Percentiles rank a stretch among this genome's conserved stretches.
Conservation (phyloP, 495 filamentous ascomycete species). For the Neurospora tetraspora region DNA sequence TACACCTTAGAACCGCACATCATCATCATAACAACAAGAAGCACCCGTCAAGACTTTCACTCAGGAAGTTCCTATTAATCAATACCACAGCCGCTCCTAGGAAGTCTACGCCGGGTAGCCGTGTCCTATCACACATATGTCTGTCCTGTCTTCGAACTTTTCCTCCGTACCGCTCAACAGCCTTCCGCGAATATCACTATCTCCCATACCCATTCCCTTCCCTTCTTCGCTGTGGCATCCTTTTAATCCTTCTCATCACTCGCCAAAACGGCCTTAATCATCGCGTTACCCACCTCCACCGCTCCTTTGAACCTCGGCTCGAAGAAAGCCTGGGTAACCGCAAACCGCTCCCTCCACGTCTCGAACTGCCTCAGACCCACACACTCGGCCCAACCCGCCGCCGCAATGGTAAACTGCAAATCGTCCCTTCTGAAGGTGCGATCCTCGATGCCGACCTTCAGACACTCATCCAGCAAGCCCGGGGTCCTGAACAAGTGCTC, state of each 20-base stretch:
- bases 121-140: background rate
- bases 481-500: conserved; percentile 90
- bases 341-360: conserved; percentile 79
- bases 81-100: background rate
- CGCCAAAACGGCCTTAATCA: conserved; percentile 92
- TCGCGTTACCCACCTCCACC: conserved; percentile 78
- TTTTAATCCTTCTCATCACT: conserved; percentile 35
- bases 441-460: conserved; percentile 79
- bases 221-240: background rate
- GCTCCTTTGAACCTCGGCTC: conserved; percentile 79
- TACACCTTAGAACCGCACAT: background rate
- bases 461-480: conserved; percentile 70
- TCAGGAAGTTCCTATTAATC: background rate
- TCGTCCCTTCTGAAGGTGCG: conserved; percentile 84
- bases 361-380: conserved; percentile 86
- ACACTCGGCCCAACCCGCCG: conserved; percentile 87
- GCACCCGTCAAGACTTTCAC: background rate
- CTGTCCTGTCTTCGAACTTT: background rate
- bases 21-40: background rate
- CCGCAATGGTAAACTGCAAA: conserved; percentile 94
- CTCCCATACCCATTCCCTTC: background rate
- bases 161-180: background rate
- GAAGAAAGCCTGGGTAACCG: conserved; percentile 83
- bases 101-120: background rate
- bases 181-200: background rate